phyloP scores from a whole-genome alignment of 2,329 filamentous ascomycete species.

The Aspergillus tubingensis region DNA sequence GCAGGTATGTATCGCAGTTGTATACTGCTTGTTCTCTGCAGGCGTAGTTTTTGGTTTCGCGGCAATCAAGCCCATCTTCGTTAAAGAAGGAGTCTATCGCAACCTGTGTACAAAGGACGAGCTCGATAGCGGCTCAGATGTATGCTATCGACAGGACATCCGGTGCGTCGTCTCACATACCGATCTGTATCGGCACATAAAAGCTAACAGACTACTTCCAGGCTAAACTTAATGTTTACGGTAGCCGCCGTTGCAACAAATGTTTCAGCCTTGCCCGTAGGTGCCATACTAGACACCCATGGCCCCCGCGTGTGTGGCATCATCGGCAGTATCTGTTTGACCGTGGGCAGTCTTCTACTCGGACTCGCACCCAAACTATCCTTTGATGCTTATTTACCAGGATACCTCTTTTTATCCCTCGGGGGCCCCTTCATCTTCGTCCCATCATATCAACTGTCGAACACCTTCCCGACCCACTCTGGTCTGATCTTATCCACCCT shows the following conservation, averaged over 20 bases:
- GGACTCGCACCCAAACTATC: constrained; percentile 65
- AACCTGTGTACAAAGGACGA: constrained; percentile 61
- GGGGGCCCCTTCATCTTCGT: constrained; percentile 83
- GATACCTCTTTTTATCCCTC: constrained; percentile 74
- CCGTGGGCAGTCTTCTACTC: constrained; percentile 70
- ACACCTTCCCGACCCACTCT: constrained; percentile 75
- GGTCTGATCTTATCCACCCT: constrained; percentile 78
- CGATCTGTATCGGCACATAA: not conserved
- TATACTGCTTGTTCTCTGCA: constrained; percentile 75
- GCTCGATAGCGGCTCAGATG: constrained; percentile 49
- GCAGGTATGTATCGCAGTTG: constrained; percentile 68
- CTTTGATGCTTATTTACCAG: constrained; percentile 73
- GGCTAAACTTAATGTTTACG: constrained; percentile 89
- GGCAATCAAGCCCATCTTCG: constrained; percentile 77
- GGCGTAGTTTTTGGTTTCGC: constrained; percentile 84
- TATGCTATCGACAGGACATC: constrained; percentile 62
- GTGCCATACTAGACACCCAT: constrained; percentile 78
- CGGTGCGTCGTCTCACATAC: constrained; percentile 35
- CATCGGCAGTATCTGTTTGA: constrained; percentile 68
- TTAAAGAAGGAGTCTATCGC: constrained; percentile 71
- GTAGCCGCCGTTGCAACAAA: constrained; percentile 86
- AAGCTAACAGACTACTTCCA: constrained; percentile 22
- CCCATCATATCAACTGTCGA: constrained; percentile 79
- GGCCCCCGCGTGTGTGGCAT: constrained; percentile 77
- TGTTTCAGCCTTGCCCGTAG: constrained; percentile 80